Evolutionary conservation across 2,329 filamentous ascomycete species (phyloP).

Genomic region (Geoglossum cookeanum): DNA sequence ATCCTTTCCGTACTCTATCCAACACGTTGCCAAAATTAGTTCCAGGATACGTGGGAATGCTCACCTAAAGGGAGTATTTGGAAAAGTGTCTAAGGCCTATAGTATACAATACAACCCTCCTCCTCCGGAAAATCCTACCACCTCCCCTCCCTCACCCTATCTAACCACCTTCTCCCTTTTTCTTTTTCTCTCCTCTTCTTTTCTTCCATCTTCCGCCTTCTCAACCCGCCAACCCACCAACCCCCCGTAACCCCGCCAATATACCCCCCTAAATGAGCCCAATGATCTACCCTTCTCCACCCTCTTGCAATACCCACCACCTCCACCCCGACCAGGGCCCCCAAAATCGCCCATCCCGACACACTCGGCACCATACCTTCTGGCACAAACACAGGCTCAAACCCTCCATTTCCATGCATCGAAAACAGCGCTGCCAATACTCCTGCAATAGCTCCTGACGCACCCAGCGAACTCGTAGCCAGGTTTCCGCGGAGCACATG

Average conservation of each 20-base stretch:
- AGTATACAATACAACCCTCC: no score
- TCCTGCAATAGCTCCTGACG: slow-evolving; percentile 44
- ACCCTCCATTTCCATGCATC: slow-evolving; percentile 24
- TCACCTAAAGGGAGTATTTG: no score
- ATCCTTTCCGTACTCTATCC: no score
- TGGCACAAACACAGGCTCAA: slow-evolving; percentile 17
- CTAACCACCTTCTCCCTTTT: not conserved
- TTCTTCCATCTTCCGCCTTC: not conserved
- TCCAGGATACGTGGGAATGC: no score
- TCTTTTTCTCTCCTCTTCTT: not conserved
- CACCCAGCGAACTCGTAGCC: slow-evolving; percentile 38
- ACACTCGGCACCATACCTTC: slow-evolving; percentile 31
- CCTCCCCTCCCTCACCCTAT: not conserved
- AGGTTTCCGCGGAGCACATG: slow-evolving; percentile 26
- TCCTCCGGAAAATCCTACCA: not conserved
- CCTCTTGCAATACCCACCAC: slow-evolving; percentile 12
- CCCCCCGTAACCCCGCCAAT: slow-evolving; percentile 13
- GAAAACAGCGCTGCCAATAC: slow-evolving; percentile 37
- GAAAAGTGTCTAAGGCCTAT: no score
- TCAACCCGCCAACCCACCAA: not conserved
- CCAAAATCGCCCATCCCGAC: slow-evolving; percentile 21
- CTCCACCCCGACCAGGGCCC: slow-evolving; percentile 12
- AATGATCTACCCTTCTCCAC: slow-evolving; percentile 19
- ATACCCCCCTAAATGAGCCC: slow-evolving; percentile 21
- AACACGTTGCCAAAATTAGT: no score